phyloP scores from a whole-genome alignment of 306 rosid genomes.

The Cucurbita moschata region DNA sequence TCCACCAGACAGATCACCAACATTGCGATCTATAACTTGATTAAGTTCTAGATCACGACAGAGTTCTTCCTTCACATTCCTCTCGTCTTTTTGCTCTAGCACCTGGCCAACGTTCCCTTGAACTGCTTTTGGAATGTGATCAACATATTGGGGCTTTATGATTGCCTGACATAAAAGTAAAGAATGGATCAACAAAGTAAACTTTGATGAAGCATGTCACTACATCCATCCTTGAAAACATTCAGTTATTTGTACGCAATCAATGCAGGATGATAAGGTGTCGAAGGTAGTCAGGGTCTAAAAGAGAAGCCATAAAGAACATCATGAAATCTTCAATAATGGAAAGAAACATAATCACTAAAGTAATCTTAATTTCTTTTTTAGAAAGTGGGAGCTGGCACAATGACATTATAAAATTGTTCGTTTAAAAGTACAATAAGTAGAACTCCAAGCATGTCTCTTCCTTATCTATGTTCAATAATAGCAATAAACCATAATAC shows the following conservation, averaged over 20 bases:
- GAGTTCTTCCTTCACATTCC: slow-evolving; percentile 49
- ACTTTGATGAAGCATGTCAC: not conserved
- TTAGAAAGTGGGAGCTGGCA: not conserved
- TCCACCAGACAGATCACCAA: slow-evolving; percentile 94
- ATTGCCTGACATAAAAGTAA: slow-evolving; percentile 39
- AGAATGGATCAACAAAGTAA: not conserved
- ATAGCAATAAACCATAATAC: not conserved
- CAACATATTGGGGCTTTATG: slow-evolving; percentile 97
- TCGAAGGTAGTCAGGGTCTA: not conserved
- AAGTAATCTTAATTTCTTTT: not conserved
- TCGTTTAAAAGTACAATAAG: not conserved
- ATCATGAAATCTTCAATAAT: not conserved
- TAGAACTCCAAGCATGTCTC: not conserved
- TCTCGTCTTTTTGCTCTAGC: slow-evolving; percentile 79
- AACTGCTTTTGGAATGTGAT: slow-evolving; percentile 93
- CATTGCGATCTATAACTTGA: slow-evolving; percentile 90
- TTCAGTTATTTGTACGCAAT: not conserved
- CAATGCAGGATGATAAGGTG: not conserved
- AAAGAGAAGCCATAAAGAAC: not conserved
- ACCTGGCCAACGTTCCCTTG: slow-evolving; percentile 96
- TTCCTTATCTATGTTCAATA: not conserved
- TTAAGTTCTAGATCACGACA: slow-evolving; percentile 80
- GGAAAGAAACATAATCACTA: not conserved
- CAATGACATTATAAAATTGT: too few species aligned
- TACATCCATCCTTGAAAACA: not conserved